Evolutionary conservation across 1,284 basidiomycete genomes (phyloP).

Genomic region (Rhodotorula sp.): DNA sequence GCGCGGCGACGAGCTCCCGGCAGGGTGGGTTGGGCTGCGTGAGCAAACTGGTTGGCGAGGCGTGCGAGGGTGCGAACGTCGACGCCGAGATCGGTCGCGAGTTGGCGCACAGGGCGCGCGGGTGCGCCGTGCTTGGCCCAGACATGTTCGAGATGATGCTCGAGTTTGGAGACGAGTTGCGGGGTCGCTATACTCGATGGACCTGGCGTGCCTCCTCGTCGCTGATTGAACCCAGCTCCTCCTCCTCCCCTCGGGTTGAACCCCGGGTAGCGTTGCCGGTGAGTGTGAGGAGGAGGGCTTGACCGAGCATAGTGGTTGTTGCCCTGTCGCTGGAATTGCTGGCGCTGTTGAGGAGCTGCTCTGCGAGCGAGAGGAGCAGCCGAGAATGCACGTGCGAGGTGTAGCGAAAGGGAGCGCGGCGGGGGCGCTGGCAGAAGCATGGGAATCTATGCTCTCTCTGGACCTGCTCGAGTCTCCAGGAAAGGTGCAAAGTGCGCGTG

Average conservation of each 20-base stretch:
- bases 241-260: not conserved
- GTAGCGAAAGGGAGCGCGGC: no score
- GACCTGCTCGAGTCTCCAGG: no score
- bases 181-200: constrained; percentile 15
- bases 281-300: no score
- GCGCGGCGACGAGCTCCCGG: not conserved
- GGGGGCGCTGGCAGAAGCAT: no score
- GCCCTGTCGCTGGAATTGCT: no score
- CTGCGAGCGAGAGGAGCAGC: no score
- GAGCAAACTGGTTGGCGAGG: constrained; percentile 6
- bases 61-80: not conserved
- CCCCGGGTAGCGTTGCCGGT: not conserved
- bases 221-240: not conserved
- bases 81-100: constrained; percentile 28
- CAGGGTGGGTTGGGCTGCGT: not conserved
- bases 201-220: not conserved
- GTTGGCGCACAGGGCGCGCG: not conserved
- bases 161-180: constrained; percentile 15
- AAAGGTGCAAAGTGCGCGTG: no score
- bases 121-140: constrained; percentile 13
- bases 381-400: no score
- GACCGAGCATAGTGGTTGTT: no score
- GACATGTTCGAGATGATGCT: constrained; percentile 17
- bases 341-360: no score
- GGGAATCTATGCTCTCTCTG: no score